Conservation (phyloP, 2,329 filamentous ascomycete genomes). For the Helotiales sp. region DNA sequence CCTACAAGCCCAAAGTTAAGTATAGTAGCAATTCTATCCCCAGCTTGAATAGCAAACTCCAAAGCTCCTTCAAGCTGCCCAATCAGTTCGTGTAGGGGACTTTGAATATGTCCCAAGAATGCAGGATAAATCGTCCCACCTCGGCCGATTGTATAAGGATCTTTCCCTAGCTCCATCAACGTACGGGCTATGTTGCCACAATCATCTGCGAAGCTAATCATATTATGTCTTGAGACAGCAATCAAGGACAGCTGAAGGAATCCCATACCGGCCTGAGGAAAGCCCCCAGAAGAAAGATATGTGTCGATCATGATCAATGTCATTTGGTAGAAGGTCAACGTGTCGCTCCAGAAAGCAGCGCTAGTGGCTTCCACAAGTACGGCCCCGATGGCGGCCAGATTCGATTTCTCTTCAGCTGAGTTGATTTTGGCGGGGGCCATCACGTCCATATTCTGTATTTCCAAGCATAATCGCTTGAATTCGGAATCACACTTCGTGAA, state of each 20-base stretch:
- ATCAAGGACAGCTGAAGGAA: conserved; percentile 69
- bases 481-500: conserved; percentile 76
- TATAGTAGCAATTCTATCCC: conserved; percentile 70
- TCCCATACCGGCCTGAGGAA: conserved; percentile 66
- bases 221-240: conserved; percentile 66
- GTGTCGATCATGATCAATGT: conserved; percentile 65
- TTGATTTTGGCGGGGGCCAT: conserved; percentile 45
- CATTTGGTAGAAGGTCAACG: conserved; percentile 68
- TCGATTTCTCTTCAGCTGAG: conserved; percentile 45
- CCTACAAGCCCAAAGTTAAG: conserved; percentile 68
- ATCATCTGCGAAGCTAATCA: conserved; percentile 65
- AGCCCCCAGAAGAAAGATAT: conserved; percentile 62
- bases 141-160: conserved; percentile 64
- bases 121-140: conserved; percentile 68
- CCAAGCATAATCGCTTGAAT: conserved; percentile 61
- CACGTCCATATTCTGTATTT: conserved; percentile 58
- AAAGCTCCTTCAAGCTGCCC: conserved; percentile 63
- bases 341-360: conserved; percentile 74
- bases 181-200: conserved; percentile 62
- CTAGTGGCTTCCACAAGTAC: conserved; percentile 69
- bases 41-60: conserved; percentile 65
- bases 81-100: conserved; percentile 57
- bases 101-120: conserved; percentile 69
- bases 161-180: conserved; percentile 61
- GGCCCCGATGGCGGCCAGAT: conserved; percentile 63